Percentiles rank a stretch among this genome's conserved stretches.
These are phyloP conservation scores for Trichophyton schoenleinii DNA, from an alignment of 2,329 filamentous ascomycete genomes.

Conservation along the genomic window DNA sequence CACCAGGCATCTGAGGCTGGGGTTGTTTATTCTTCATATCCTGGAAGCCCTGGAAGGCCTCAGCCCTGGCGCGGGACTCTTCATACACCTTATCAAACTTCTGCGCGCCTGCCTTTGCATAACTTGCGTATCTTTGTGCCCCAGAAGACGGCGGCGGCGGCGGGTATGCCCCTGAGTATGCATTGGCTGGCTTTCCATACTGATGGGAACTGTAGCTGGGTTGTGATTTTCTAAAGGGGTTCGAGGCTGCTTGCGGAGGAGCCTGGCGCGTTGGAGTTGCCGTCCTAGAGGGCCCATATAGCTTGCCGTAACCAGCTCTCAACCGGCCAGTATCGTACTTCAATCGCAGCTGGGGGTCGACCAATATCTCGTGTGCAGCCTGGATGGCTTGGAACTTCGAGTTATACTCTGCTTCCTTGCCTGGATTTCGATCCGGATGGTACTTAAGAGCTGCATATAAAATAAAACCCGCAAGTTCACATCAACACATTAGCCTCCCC, in stretches of 20 bases:
- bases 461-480: neutral
- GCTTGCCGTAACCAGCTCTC: conserved; percentile 34
- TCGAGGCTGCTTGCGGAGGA: conserved; percentile 9
- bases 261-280: conserved; percentile 15
- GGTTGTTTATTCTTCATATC: conserved; percentile 27
- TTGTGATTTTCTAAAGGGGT: conserved; percentile 14
- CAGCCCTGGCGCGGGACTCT: conserved; percentile 30
- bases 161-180: conserved; percentile 10
- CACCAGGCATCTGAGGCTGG: conserved; percentile 11
- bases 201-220: conserved; percentile 2
- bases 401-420: conserved; percentile 65
- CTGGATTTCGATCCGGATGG: conserved; percentile 80
- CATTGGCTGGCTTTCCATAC: conserved; percentile 5
- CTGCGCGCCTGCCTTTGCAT: conserved; percentile 29
- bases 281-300: conserved; percentile 12
- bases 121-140: conserved; percentile 30
- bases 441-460: conserved; percentile 56
- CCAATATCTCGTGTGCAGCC: conserved; percentile 67
- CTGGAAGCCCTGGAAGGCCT: conserved; percentile 34
- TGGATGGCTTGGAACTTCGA: conserved; percentile 78
- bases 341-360: conserved; percentile 44
- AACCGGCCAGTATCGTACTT: conserved; percentile 52
- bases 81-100: conserved; percentile 30
- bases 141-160: conserved; percentile 25
- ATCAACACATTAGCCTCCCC: neutral